Evolutionary conservation across 2,329 filamentous ascomycete genomes (phyloP), one percentile per base, ranked within the genome.

Genomic region (Pseudogymnoascus sp.): DNA sequence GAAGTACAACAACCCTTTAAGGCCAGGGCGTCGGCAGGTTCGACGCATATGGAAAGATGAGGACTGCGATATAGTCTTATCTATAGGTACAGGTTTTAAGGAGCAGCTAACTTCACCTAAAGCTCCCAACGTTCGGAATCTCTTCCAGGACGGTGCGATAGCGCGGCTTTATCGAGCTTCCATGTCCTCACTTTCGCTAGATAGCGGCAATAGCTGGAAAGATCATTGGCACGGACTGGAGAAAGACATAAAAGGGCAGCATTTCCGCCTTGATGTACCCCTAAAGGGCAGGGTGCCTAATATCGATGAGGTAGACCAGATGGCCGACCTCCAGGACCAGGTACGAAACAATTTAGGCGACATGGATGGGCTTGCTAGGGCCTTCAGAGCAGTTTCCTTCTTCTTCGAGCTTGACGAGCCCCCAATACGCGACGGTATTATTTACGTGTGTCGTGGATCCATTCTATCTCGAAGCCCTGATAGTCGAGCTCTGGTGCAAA

Each of bases 191-290:
- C 40, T 70, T 47, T 68, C 63, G 56, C 62, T 68, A 21, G 64
- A 69, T 59, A 60, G 68, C 14, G 44, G 68, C 42, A 65, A 56
- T 21, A 67, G 61, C 31, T 70, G 64, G 68, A 62, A 63, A 60
- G 68, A 70, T 64, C 60, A 69, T 21, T 63, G 24, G 61, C 64
- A 67, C 53, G 53, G 65, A 16, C 61, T 70, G n/a, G 61, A 70
- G 5, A 44, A 69, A 19, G 63, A 67, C 14, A 44, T 56, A 37
- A 67, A 65, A 38, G 44, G 61, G 26, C 59, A 65, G 61, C 66
- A 68, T 44, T 70, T 70, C 61, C 63, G 65, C 16, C 66, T 70
- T 7, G 66, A 70, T 61, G 40, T 70, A 21, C 61, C 63, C 14
- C 62, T 70, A 8, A 47, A 53, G 44, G 64, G 62, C 29, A 60